Evolutionary conservation across 78 protist species (phyloP), one percentile per base, ranked within the genome.

Genomic region (Fonticula alba): DNA sequence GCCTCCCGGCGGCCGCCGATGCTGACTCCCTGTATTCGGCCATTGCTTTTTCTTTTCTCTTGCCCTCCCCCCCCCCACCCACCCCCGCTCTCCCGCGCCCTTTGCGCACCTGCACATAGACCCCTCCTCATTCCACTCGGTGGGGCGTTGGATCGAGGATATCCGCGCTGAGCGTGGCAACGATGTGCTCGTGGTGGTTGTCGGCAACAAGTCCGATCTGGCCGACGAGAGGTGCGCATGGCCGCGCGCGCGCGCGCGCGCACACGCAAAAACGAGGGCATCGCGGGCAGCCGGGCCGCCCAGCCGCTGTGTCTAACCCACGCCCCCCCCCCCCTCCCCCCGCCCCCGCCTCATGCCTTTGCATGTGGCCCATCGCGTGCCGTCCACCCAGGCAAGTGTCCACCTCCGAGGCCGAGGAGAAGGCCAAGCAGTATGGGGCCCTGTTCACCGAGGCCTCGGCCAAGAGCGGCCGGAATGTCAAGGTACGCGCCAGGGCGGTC

Each of bases 121-220:
- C 68, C 74, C 80, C 29, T 60, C 53, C 15, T 75, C 89, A 14
- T 92, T 92, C 74, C 54, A 47, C 35, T 79, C 76, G 51, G 69
- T 79, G 7, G 68, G 57, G 52, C 80, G 82, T 36, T 93, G 98
- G 98, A 76, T 93, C 47, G 94, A 84, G 10, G 94, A 88, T 43
- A 94, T 89, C 27, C 65, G 93, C 14, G 61, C 80, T 20, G 98
- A 89, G 68, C 60, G 91, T 62, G 93, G 93, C 35, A 72, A 76
- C 26, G 92, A 92, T 64, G 95, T 87, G 24, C 72, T 92, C 29
- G 79, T 92, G 17, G 78, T 83, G 73, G 71, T 92, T 26, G 97
- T 89, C 10, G 97, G 97, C 36, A 92, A 92, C 72, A 92, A 92
- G 66, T 83, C 93, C 11, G 97, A 92, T 68, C 63, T 85, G 41